Percentiles rank a stretch among this genome's conserved stretches.
phyloP scores from a whole-genome alignment of 192 early-diverging fungal genomes.

The Linnemannia hyalina region DNA sequence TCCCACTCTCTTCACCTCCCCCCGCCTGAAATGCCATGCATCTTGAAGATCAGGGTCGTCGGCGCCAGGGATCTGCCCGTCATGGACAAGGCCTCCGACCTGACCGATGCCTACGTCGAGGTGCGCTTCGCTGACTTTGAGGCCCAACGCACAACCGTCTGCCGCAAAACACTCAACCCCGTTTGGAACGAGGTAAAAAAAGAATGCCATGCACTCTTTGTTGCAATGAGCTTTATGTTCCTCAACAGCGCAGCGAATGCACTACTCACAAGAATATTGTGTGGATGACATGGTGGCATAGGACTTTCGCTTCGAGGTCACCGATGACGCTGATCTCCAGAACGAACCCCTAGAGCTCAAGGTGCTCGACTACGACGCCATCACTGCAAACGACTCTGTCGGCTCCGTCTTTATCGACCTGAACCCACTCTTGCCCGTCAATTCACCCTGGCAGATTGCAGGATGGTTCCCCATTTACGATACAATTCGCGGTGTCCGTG shows the following conservation, averaged over 20 bases:
- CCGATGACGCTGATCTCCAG: slow-evolving; percentile 82
- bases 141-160: slow-evolving; percentile 71
- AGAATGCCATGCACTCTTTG: not conserved
- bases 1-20: not conserved
- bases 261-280: not conserved
- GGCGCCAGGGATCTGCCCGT: slow-evolving; percentile 82
- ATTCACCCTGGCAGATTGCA: slow-evolving; percentile 70
- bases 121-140: slow-evolving; percentile 82
- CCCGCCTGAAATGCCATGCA: slow-evolving; percentile 72
- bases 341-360: slow-evolving; percentile 86
- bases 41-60: slow-evolving; percentile 80
- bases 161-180: slow-evolving; percentile 80
- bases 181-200: slow-evolving; percentile 79
- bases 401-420: slow-evolving; percentile 84
- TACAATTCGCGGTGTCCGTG: slow-evolving; percentile 77
- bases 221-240: not conserved
- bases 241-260: not conserved
- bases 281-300: not conserved
- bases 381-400: slow-evolving; percentile 79
- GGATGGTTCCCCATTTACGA: slow-evolving; percentile 91
- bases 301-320: slow-evolving; percentile 84
- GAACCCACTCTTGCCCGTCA: slow-evolving; percentile 80
- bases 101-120: slow-evolving; percentile 90
- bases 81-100: slow-evolving; percentile 85
- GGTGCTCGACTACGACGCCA: slow-evolving; percentile 83